A percentile compares a stretch with the other conserved stretches of the same genome.
These are phyloP conservation scores for Carex scoparia DNA, from an alignment of 176 grass and related monocot genomes.

Conservation along the genomic window DNA sequence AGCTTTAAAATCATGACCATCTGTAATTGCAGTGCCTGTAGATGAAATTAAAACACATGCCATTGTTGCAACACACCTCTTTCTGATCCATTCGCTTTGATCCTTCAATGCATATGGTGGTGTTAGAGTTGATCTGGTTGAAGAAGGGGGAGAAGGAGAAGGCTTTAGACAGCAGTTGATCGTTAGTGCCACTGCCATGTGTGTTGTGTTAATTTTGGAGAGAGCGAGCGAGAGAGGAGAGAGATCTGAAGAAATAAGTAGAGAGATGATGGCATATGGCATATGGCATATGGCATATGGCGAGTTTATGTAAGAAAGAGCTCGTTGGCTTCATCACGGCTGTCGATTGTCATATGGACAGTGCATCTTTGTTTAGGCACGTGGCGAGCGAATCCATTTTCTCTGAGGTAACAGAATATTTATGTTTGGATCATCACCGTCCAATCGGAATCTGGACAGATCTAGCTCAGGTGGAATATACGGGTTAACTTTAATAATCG, in stretches of 20 bases:
- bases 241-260: neutral
- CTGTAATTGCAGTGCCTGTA: neutral
- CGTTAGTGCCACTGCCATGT: constrained; percentile 31
- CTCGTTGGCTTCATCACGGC: constrained; percentile 33
- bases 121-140: neutral
- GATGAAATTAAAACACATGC: constrained; percentile 51
- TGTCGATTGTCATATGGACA: constrained; percentile 43
- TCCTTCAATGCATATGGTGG: neutral
- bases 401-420: no score
- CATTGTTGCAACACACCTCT: constrained; percentile 41
- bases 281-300: neutral
- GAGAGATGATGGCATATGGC: neutral
- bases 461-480: no score
- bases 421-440: no score
- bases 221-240: neutral
- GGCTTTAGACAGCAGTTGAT: constrained; percentile 49
- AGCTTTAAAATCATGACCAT: neutral
- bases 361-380: constrained; percentile 30
- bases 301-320: neutral
- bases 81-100: constrained; percentile 32
- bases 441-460: no score
- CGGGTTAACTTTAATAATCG: no score
- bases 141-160: constrained; percentile 22
- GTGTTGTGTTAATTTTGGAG: neutral
- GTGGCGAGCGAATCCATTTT: neutral